phyloP scores from a whole-genome alignment of 768 basidiomycete genomes.

The Suillus weaverae region DNA sequence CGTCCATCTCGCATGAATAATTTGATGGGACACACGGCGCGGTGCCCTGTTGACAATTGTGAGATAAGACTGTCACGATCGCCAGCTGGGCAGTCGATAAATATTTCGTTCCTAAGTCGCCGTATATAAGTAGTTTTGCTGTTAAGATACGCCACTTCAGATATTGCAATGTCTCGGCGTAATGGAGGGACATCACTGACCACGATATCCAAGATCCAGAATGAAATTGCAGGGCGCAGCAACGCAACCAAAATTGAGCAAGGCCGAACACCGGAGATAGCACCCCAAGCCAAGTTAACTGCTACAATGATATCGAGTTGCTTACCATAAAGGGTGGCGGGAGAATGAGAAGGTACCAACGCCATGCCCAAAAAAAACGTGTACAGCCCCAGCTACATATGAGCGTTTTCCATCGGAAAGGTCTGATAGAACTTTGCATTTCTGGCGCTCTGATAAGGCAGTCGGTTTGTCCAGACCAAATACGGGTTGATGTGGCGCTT shows the following conservation, averaged over 20 bases:
- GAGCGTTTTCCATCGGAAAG: conserved; percentile 29
- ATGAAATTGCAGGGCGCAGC: not conserved
- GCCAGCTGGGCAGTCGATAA: not conserved
- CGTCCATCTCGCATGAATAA: not conserved
- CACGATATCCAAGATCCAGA: not conserved
- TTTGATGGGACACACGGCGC: not conserved
- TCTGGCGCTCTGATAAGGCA: conserved; percentile 17
- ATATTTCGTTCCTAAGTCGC: not conserved
- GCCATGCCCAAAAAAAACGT: not conserved
- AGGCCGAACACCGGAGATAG: conserved; percentile 15
- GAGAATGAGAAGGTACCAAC: conserved; percentile 10
- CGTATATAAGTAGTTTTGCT: not conserved
- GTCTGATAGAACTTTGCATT: conserved; percentile 23
- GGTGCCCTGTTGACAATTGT: not conserved
- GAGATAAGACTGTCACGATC: not conserved
- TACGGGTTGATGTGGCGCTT: conserved; percentile 8
- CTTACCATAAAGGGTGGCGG: conserved; percentile 16
- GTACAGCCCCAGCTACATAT: not conserved
- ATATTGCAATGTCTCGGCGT: not conserved
- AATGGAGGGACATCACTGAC: not conserved
- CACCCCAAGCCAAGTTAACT: not conserved
- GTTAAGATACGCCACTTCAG: not conserved
- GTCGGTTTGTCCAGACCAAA: conserved; percentile 23
- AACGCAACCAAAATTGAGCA: not conserved
- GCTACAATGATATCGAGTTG: conserved; percentile 7